Percentiles rank a stretch among this genome's conserved stretches.
These are phyloP conservation scores for Phyllosticta citriasiana DNA, from an alignment of 2,329 filamentous ascomycete species.

Conservation along the genomic window DNA sequence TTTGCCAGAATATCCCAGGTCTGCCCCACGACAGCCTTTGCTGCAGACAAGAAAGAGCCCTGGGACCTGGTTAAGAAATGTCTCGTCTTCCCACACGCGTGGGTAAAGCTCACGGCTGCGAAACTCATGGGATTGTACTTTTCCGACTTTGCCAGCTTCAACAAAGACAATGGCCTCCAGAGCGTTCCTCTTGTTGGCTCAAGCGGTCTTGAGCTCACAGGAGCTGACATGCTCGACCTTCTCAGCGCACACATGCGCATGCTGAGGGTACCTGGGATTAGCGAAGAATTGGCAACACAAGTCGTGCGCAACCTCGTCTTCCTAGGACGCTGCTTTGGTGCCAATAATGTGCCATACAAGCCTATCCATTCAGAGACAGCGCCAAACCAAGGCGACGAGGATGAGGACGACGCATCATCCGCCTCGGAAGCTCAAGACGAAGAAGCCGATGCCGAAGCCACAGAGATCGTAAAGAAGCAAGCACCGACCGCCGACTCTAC, in stretches of 20 bases:
- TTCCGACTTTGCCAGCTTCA: conserved; percentile 62
- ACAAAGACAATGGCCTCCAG: conserved; percentile 42
- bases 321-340: conserved; percentile 56
- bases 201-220: conserved; percentile 57
- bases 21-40: conserved; percentile 55
- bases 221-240: conserved; percentile 52
- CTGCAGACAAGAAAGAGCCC: conserved; percentile 48
- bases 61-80: conserved; percentile 63
- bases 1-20: conserved; percentile 57
- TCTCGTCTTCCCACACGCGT: conserved; percentile 60
- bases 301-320: conserved; percentile 75
- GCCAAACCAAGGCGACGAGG: conserved; percentile 33
- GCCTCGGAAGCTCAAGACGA: conserved; percentile 26
- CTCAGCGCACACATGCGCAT: conserved; percentile 47
- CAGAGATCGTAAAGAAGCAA: conserved; percentile 5
- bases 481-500: conserved; percentile 10
- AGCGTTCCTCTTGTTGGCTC: conserved; percentile 57
- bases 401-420: conserved; percentile 33
- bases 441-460: conserved; percentile 25
- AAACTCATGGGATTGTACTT: conserved; percentile 69
- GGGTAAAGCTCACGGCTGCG: conserved; percentile 68
- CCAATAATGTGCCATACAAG: conserved; percentile 44
- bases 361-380: conserved; percentile 36
- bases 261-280: conserved; percentile 54
- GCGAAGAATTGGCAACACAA: conserved; percentile 68